These are phyloP conservation scores for Monilinia laxa DNA, from an alignment of 2,329 filamentous ascomycete genomes.

Conservation along the genomic window DNA sequence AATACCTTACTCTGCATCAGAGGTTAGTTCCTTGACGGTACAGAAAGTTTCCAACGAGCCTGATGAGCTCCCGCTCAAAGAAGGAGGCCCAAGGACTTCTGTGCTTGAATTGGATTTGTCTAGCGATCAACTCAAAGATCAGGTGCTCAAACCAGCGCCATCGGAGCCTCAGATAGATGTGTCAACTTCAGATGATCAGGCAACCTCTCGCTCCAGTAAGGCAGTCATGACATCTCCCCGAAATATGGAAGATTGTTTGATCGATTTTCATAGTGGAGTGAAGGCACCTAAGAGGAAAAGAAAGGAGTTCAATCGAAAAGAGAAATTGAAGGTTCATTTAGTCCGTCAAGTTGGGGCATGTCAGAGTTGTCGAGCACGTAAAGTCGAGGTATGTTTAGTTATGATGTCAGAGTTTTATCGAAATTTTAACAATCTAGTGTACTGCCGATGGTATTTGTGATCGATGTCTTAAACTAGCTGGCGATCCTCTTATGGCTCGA, in stretches of 20 bases:
- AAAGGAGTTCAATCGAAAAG: conserved; percentile 24
- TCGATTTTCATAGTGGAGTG: conserved; percentile 15
- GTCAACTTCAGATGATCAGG: neutral
- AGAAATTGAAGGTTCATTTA: conserved; percentile 26
- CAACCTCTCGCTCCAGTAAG: neutral
- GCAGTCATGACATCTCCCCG: neutral
- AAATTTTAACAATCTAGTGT: conserved; percentile 24
- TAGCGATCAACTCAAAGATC: neutral
- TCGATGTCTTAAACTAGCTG: conserved; percentile 25
- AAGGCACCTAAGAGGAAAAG: conserved; percentile 23
- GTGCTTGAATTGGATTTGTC: neutral
- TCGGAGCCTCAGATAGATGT: neutral
- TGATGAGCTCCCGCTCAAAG: neutral
- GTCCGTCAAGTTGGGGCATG: conserved; percentile 29
- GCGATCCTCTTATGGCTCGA: conserved; percentile 21
- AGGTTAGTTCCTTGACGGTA: neutral
- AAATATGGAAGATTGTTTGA: conserved; percentile 17
- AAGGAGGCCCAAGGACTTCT: neutral
- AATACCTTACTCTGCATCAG: neutral
- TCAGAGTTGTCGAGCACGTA: conserved; percentile 26
- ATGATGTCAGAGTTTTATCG: neutral
- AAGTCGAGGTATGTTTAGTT: conserved; percentile 25
- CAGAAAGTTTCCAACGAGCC: neutral
- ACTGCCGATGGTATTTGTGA: conserved; percentile 26
- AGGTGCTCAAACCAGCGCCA: neutral